phyloP scores from a whole-genome alignment of 345 rosid species.

The Lenwebbia sp. region DNA sequence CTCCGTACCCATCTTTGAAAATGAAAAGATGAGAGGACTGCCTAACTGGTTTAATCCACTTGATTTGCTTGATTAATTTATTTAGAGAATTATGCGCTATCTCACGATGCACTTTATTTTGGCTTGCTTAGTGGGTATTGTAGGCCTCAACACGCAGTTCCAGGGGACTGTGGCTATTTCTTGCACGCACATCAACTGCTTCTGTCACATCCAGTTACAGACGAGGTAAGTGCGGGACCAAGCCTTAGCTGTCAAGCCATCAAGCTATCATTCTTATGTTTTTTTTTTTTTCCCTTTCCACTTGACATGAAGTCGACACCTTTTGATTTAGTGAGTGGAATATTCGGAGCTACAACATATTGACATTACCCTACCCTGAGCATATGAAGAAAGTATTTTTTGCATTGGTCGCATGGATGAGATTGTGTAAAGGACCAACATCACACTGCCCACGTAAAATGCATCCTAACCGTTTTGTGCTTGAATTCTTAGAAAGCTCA shows the following conservation, averaged over 20 bases:
- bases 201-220: slow-evolving; percentile 42
- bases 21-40: not conserved
- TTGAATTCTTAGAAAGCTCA: not conserved
- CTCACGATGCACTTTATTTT: not conserved
- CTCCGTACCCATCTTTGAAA: too few species aligned
- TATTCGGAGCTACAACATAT: not conserved
- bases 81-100: not conserved
- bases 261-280: not conserved
- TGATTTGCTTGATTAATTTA: not conserved
- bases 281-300: not conserved
- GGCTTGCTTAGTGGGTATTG: slow-evolving; percentile 48
- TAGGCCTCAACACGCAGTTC: slow-evolving; percentile 59
- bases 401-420: not conserved
- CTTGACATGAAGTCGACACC: not conserved
- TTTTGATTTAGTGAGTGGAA: not conserved
- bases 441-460: not conserved
- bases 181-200: slow-evolving; percentile 69
- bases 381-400: not conserved
- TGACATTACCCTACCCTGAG: not conserved
- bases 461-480: not conserved
- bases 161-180: slow-evolving; percentile 83
- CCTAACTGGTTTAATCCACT: not conserved
- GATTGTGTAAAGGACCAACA: not conserved
- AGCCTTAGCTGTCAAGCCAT: not conserved
- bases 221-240: slow-evolving; percentile 29